Percentiles rank a stretch among this genome's conserved stretches.
phyloP scores from a whole-genome alignment of 2,329 filamentous ascomycete genomes.

The Paramyrothecium roridum region DNA sequence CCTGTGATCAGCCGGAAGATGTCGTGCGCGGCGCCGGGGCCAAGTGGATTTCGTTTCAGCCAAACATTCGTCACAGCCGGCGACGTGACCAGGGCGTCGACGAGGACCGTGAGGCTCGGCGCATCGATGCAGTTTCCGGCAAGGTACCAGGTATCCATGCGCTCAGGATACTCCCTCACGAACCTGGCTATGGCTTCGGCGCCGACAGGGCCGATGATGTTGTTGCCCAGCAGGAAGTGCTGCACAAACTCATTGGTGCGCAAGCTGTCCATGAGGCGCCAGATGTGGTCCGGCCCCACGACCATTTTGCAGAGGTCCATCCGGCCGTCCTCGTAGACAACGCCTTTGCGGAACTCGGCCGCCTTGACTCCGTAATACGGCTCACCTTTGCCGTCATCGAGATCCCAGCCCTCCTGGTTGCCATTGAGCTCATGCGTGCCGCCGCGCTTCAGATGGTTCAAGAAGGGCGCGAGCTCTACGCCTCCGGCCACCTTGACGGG shows the following conservation, averaged over 20 bases:
- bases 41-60: constrained; percentile 53
- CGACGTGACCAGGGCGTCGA: constrained; percentile 40
- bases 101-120: constrained; percentile 35
- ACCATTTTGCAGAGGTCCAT: constrained; percentile 56
- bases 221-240: constrained; percentile 53
- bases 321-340: constrained; percentile 47
- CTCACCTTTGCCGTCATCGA: constrained; percentile 32
- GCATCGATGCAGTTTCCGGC: constrained; percentile 51
- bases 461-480: constrained; percentile 28
- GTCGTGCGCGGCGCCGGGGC: constrained; percentile 30
- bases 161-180: constrained; percentile 38
- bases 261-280: constrained; percentile 45
- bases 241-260: constrained; percentile 42
- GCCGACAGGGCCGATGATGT: constrained; percentile 48
- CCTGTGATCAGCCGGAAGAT: constrained; percentile 41
- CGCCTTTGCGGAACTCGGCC: constrained; percentile 32
- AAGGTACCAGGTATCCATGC: constrained; percentile 54
- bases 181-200: constrained; percentile 43
- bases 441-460: constrained; percentile 24
- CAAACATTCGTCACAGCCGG: constrained; percentile 45
- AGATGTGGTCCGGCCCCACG: constrained; percentile 48
- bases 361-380: constrained; percentile 30
- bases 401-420: constrained; percentile 18
- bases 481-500: constrained; percentile 26
- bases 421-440: constrained; percentile 23